Evolutionary conservation across 352 stramenopile genomes (phyloP).

Genomic region (Phytophthora agathidicida): DNA sequence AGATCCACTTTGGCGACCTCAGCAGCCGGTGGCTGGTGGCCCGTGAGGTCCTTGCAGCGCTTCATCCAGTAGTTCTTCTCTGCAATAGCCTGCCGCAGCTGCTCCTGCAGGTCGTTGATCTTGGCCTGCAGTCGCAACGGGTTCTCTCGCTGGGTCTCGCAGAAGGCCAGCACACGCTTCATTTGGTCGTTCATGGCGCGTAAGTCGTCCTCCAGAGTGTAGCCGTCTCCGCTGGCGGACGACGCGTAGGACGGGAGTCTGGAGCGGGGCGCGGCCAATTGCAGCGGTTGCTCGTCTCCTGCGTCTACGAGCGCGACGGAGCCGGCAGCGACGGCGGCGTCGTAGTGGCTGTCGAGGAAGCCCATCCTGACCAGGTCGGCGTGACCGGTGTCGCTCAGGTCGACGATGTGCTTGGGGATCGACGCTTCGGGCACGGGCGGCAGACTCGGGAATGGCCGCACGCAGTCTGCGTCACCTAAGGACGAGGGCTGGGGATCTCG

Average conservation of each 20-base stretch:
- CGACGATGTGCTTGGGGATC: slow-evolving; percentile 28
- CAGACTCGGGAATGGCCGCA: slow-evolving; percentile 25
- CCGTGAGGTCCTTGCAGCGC: slow-evolving; percentile 75
- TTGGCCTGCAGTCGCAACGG: slow-evolving; percentile 75
- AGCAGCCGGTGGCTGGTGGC: slow-evolving; percentile 42
- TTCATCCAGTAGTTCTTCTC: slow-evolving; percentile 94
- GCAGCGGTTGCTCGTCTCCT: slow-evolving; percentile 18
- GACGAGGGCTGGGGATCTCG: slow-evolving; percentile 11
- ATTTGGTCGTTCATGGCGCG: slow-evolving; percentile 81
- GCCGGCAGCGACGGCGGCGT: slow-evolving; percentile 23
- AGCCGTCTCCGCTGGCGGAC: slow-evolving; percentile 36
- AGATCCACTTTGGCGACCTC: slow-evolving; percentile 39
- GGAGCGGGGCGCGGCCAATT: slow-evolving; percentile 11
- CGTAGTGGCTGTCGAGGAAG: slow-evolving; percentile 28
- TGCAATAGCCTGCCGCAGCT: slow-evolving; percentile 72
- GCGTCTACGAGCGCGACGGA: slow-evolving; percentile 29
- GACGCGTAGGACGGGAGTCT: slow-evolving; percentile 57
- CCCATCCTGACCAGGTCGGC: slow-evolving; percentile 28
- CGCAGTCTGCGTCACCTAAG: slow-evolving; percentile 19
- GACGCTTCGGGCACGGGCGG: slow-evolving; percentile 28
- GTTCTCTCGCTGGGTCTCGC: slow-evolving; percentile 73
- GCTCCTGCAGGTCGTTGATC: slow-evolving; percentile 81
- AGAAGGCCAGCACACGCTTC: slow-evolving; percentile 82
- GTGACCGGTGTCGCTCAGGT: slow-evolving; percentile 29
- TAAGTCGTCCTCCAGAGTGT: slow-evolving; percentile 80